Evolutionary conservation across 2,329 filamentous ascomycete species (phyloP), one percentile per base, ranked within the genome.

Genomic region (Allantophomopsis cytisporea): DNA sequence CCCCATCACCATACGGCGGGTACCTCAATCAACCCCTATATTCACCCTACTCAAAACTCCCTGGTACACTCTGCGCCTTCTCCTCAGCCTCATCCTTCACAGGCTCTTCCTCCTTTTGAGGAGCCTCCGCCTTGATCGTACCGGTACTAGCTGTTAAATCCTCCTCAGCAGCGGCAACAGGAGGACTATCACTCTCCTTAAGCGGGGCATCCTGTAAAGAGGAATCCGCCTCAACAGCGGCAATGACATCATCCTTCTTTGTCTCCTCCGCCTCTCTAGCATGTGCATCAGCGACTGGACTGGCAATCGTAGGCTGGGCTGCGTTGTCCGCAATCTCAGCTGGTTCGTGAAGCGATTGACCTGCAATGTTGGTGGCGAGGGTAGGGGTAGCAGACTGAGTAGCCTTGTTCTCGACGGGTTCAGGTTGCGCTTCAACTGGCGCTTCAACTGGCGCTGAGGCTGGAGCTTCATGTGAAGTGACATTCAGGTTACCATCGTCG

Each of bases 401-500:
- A 18, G 46, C 44, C 36, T 51, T 51, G 5, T 35, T 41, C 14
- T 39, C 31, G 11, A n/a, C 7, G 23, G 23, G 23, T 10, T 28
- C 23, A 28, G 23, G 8, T 28, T 28, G 4, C 23, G 11, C 23
- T n/a, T n/a, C n/a, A n/a, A n/a, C 11, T 28, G 23, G 20, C n/a
- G 8, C 20, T 21, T 21, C 20, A 28, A 8, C 23, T 41, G n/a
- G 16, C 6, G 17, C 17, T 8, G 30, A n/a, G 13, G 21, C 37
- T 31, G 38, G 36, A 6, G 47, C 38, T 14, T 45, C 40, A 11
- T 49, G 32, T 13, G 46, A 46, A 5, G 38, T 34, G 14, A 63
- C 59, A 31, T 52, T 45, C 7, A 66, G 45, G n/a, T 50, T 43
- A 33, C 62, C 61, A 18, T 57, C 52, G 15, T 61, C 58, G n/a